phyloP scores from a whole-genome alignment of 2,329 filamentous ascomycete genomes.

The Coniochaeta sp. region DNA sequence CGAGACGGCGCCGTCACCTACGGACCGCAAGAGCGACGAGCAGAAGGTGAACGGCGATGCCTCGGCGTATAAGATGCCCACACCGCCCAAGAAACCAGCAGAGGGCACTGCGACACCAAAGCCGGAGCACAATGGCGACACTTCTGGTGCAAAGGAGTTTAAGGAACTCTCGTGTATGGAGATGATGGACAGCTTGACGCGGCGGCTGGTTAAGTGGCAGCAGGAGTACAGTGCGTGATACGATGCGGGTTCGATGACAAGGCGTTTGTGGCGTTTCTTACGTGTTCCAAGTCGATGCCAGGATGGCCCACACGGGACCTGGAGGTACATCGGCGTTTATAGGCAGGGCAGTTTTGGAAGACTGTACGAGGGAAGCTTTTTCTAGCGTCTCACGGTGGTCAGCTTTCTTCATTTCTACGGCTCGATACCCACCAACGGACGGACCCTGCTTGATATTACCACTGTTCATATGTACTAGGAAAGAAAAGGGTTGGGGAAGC shows the following conservation, averaged over 20 bases:
- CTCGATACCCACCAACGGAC: neutral
- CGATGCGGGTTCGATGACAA: too few relatives aligned
- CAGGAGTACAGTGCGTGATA: conserved; percentile 49
- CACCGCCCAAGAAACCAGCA: conserved; percentile 14
- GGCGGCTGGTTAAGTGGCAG: conserved; percentile 80
- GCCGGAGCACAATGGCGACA: conserved; percentile 26
- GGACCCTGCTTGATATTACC: neutral
- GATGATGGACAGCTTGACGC: conserved; percentile 84
- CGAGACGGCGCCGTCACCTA: conserved; percentile 40
- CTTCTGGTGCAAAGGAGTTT: conserved; percentile 46
- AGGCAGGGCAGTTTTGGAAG: too few relatives aligned
- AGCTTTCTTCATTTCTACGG: neutral
- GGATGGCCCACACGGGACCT: too few relatives aligned
- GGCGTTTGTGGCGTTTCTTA: too few relatives aligned
- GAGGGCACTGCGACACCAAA: conserved; percentile 7
- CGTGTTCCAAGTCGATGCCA: too few relatives aligned
- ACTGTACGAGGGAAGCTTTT: neutral
- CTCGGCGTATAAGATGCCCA: conserved; percentile 1
- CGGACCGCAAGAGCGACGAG: conserved; percentile 29
- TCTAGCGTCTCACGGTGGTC: neutral
- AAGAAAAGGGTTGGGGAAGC: neutral
- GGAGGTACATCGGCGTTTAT: too few relatives aligned
- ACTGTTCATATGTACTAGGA: neutral
- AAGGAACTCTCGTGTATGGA: conserved; percentile 71
- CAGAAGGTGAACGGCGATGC: conserved; percentile 22